Conservation (phyloP, 2,329 filamentous ascomycete genomes). For the Stachybotrys elegans region DNA sequence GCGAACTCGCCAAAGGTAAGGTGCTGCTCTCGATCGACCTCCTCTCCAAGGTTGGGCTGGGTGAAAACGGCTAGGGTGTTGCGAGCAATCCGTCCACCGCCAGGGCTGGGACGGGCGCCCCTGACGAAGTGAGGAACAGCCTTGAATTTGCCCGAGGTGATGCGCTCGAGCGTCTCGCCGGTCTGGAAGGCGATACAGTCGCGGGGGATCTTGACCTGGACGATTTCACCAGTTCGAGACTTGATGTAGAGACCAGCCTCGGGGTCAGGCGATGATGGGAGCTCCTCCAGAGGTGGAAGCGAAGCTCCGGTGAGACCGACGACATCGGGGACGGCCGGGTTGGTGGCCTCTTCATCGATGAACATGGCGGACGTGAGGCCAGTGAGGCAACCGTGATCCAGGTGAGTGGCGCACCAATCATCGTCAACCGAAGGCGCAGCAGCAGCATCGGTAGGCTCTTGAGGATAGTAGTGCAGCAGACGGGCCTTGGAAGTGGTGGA, state of each 20-base stretch:
- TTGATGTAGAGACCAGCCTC: slow-evolving; percentile 90
- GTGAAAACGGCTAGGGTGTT: slow-evolving; percentile 97
- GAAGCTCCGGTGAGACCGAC: slow-evolving; percentile 18
- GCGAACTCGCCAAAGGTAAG: slow-evolving; percentile 75
- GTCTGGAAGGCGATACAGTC: slow-evolving; percentile 97
- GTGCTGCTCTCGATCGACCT: slow-evolving; percentile 63
- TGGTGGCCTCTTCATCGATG: slow-evolving; percentile 64
- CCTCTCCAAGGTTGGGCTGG: slow-evolving; percentile 84
- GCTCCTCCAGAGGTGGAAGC: slow-evolving; percentile 58
- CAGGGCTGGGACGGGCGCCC: slow-evolving; percentile 57
- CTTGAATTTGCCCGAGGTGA: slow-evolving; percentile 86
- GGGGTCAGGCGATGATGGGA: slow-evolving; percentile 73
- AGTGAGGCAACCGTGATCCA: slow-evolving; percentile 91
- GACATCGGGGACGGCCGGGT: slow-evolving; percentile 25
- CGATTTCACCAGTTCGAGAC: slow-evolving; percentile 72
- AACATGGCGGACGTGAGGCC: slow-evolving; percentile 96
- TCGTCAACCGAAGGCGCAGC: slow-evolving; percentile 53
- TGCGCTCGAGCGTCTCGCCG: slow-evolving; percentile 83
- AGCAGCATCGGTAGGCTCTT: slow-evolving; percentile 32
- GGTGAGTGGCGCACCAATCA: slow-evolving; percentile 89
- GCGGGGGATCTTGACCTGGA: slow-evolving; percentile 88
- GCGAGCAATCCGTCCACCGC: slow-evolving; percentile 55
- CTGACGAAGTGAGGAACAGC: slow-evolving; percentile 95
- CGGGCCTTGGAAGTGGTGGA: slow-evolving; percentile 88
- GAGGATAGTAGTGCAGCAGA: slow-evolving; percentile 88